Percentiles rank a stretch among this genome's conserved stretches.
phyloP scores from a whole-genome alignment of 73 alveolate genomes.

The Stentor roeselii region DNA sequence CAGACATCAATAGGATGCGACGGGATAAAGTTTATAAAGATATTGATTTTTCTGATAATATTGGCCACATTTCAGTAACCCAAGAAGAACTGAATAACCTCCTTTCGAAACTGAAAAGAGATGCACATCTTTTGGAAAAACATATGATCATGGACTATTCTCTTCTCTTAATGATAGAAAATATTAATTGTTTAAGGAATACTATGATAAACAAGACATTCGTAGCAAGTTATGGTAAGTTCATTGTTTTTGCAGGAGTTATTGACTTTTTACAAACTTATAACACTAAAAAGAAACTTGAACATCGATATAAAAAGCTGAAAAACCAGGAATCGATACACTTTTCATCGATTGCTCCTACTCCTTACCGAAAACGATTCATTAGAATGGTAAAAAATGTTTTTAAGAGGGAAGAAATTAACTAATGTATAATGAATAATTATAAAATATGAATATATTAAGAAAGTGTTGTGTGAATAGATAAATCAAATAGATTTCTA shows the following conservation, averaged over 20 bases:
- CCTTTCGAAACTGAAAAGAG: not conserved
- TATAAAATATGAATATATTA: no score
- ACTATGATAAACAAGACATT: no score
- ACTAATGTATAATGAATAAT: no score
- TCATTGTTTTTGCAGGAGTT: not conserved
- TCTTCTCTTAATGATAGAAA: not conserved
- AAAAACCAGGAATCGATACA: not conserved
- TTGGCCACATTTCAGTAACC: not conserved
- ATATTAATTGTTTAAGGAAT: not conserved
- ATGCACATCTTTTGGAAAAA: not conserved
- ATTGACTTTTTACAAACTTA: slow-evolving; percentile 21
- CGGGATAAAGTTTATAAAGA: slow-evolving; percentile 4
- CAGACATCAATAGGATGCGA: not conserved
- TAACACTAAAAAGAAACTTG: not conserved
- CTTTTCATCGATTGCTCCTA: not conserved
- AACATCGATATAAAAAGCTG: no score
- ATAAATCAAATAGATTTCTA: no score
- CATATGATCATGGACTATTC: slow-evolving; percentile 9
- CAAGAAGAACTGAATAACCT: not conserved
- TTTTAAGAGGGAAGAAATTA: no score
- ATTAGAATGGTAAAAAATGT: not conserved
- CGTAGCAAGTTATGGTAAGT: not conserved
- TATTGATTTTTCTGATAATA: not conserved
- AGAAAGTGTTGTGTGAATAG: no score
- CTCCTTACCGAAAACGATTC: not conserved